A percentile compares a stretch with the other conserved stretches of the same genome.
Evolutionary conservation across 1,139 yeast genomes (phyloP).

Genomic region (Taphrina wiesneri): DNA sequence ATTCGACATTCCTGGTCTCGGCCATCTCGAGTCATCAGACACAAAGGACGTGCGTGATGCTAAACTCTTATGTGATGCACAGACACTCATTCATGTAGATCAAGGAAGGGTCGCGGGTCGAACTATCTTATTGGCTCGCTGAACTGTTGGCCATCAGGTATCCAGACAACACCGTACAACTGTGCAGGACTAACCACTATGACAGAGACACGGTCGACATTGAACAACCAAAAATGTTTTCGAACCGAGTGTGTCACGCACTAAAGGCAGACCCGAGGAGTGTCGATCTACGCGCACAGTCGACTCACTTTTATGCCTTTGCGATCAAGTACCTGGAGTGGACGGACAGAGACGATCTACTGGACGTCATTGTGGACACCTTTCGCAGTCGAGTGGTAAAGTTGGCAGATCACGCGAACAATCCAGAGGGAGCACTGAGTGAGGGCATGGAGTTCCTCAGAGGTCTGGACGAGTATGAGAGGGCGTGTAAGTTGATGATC

Average conservation of each 20-base stretch:
- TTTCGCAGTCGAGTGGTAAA: slow-evolving; percentile 66
- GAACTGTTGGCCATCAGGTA: slow-evolving; percentile 61
- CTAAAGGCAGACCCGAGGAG: slow-evolving; percentile 70
- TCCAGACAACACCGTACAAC: slow-evolving; percentile 47
- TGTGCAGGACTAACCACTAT: background rate
- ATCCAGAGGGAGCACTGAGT: slow-evolving; percentile 48
- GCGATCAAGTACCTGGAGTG: slow-evolving; percentile 41
- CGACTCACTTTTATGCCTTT: slow-evolving; percentile 65
- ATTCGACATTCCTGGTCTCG: slow-evolving; percentile 37
- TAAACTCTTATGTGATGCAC: background rate
- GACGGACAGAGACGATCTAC: slow-evolving; percentile 31
- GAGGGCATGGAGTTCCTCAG: slow-evolving; percentile 55
- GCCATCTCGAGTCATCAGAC: slow-evolving; percentile 35
- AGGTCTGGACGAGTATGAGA: slow-evolving; percentile 76
- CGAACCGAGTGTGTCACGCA: slow-evolving; percentile 50
- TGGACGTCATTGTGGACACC: slow-evolving; percentile 45
- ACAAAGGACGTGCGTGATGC: background rate
- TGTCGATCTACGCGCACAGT: slow-evolving; percentile 68
- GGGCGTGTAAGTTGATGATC: slow-evolving; percentile 46
- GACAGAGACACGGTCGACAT: slow-evolving; percentile 29
- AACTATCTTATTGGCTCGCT: slow-evolving; percentile 89
- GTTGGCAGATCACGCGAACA: slow-evolving; percentile 70
- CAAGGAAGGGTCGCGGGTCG: slow-evolving; percentile 64
- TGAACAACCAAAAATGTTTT: slow-evolving; percentile 15
- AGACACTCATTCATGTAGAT: slow-evolving; percentile 45